These are phyloP conservation scores for Neurospora sp. DNA, from an alignment of 495 filamentous ascomycete species.

Conservation along the genomic window DNA sequence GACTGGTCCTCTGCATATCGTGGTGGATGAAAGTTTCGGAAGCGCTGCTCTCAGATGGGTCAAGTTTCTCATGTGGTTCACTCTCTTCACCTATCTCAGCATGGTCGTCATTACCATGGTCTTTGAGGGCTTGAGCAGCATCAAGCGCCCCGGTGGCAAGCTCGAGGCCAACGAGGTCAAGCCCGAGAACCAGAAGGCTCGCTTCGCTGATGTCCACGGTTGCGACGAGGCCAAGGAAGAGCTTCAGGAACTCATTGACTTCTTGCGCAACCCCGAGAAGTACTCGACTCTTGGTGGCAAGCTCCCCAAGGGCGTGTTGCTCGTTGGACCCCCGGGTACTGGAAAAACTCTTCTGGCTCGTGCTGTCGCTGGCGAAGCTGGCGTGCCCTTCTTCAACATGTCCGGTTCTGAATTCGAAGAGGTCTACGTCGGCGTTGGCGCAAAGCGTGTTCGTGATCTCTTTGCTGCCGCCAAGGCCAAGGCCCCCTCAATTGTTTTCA, in stretches of 20 bases:
- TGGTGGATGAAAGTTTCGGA: conserved; percentile 84
- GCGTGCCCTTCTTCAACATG: conserved; percentile 99
- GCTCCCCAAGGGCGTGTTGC: conserved; percentile 88
- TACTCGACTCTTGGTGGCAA: conserved; percentile 91
- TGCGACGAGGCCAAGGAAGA: conserved; percentile 98
- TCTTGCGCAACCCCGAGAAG: conserved; percentile 80
- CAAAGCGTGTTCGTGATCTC: conserved; percentile 95
- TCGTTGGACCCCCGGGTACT: conserved; percentile 93
- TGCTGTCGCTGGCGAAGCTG: conserved; percentile 92
- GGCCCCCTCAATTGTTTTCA: conserved; percentile 93
- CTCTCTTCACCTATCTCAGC: conserved; percentile 60
- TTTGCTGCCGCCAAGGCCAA: conserved; percentile 80
- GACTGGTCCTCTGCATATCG: conserved; percentile 77
- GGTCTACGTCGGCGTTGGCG: conserved; percentile 94
- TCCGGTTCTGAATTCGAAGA: conserved; percentile 98
- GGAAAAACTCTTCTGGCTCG: conserved; percentile 97
- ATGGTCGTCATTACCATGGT: conserved; percentile 66
- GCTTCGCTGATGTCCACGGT: conserved; percentile 91
- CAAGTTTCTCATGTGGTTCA: conserved; percentile 73
- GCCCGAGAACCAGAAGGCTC: conserved; percentile 78
- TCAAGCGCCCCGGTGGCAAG: conserved; percentile 66
- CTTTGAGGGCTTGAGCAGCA: conserved; percentile 62
- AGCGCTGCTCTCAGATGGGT: conserved; percentile 78
- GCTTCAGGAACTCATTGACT: conserved; percentile 92
- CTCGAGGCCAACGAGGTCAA: conserved; percentile 69